phyloP scores from a whole-genome alignment of 192 early-diverging fungal genomes.

The Umbelopsis ramanniana region DNA sequence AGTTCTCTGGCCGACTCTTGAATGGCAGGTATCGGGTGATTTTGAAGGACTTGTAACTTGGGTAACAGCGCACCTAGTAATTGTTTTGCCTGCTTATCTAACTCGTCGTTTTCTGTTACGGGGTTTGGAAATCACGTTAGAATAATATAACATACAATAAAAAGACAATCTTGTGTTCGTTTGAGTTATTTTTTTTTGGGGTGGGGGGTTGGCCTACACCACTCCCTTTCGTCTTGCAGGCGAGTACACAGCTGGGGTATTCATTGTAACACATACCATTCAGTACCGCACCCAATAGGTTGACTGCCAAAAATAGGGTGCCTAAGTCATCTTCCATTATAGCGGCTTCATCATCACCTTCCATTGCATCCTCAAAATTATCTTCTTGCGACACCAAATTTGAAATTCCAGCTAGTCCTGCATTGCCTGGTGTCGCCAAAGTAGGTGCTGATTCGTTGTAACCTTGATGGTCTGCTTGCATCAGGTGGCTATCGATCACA shows the following conservation, averaged over 20 bases:
- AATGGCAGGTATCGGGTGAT: conserved; percentile 46
- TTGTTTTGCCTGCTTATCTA: conserved; percentile 48
- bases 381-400: conserved; percentile 40
- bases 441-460: not conserved
- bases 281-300: conserved; percentile 66
- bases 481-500: conserved; percentile 59
- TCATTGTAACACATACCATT: conserved; percentile 46
- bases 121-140: too few relatives aligned
- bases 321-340: conserved; percentile 55
- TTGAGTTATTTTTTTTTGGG: too few relatives aligned
- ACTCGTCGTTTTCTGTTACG: conserved; percentile 47
- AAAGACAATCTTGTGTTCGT: too few relatives aligned
- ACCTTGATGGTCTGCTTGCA: not conserved
- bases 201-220: too few relatives aligned
- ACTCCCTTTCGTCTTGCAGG: too few relatives aligned
- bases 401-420: conserved; percentile 18
- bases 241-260: not conserved
- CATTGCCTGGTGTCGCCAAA: not conserved
- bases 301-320: conserved; percentile 60
- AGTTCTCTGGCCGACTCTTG: conserved; percentile 53
- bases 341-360: conserved; percentile 39
- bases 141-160: too few relatives aligned
- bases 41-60: conserved; percentile 23
- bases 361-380: conserved; percentile 27
- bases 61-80: conserved; percentile 30